Percentiles rank a stretch among this genome's conserved stretches.
Evolutionary conservation across 2,329 filamentous ascomycete species (phyloP).

Genomic region (Penicillium hesseltinei): DNA sequence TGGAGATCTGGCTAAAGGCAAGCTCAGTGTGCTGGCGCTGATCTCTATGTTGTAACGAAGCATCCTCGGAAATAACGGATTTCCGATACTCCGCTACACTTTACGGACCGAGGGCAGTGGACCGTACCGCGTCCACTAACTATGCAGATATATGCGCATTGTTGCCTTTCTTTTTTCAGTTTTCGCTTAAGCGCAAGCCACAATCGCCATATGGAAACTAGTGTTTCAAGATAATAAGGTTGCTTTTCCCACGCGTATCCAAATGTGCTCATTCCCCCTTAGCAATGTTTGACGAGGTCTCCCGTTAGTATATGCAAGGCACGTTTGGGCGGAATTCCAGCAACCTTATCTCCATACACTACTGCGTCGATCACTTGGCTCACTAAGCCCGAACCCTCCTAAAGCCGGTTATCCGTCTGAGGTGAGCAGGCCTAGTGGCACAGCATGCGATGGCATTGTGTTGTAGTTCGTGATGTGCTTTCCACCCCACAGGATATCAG

Average conservation of each 20-base stretch:
- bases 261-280: slow-evolving; percentile 12
- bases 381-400: background rate
- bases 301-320: slow-evolving; percentile 23
- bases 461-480: background rate
- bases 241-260: slow-evolving; percentile 17
- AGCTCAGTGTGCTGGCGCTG: background rate
- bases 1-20: background rate
- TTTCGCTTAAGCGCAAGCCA: slow-evolving; percentile 10
- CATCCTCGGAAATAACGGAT: background rate
- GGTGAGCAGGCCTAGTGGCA: background rate
- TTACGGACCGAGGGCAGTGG: slow-evolving; percentile 9
- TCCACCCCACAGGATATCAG: background rate
- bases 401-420: slow-evolving; percentile 6
- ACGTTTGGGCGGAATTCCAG: slow-evolving; percentile 17
- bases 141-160: slow-evolving; percentile 9
- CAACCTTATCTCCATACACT: slow-evolving; percentile 23
- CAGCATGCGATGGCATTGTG: background rate
- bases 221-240: slow-evolving; percentile 23
- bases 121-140: slow-evolving; percentile 10
- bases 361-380: slow-evolving; percentile 14
- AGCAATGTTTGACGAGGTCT: slow-evolving; percentile 20
- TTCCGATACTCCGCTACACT: background rate
- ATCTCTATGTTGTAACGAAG: background rate
- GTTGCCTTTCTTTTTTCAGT: background rate
- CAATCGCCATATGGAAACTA: slow-evolving; percentile 21